phyloP scores from a whole-genome alignment of 2,329 filamentous ascomycete species.

The Alternaria consortialis region DNA sequence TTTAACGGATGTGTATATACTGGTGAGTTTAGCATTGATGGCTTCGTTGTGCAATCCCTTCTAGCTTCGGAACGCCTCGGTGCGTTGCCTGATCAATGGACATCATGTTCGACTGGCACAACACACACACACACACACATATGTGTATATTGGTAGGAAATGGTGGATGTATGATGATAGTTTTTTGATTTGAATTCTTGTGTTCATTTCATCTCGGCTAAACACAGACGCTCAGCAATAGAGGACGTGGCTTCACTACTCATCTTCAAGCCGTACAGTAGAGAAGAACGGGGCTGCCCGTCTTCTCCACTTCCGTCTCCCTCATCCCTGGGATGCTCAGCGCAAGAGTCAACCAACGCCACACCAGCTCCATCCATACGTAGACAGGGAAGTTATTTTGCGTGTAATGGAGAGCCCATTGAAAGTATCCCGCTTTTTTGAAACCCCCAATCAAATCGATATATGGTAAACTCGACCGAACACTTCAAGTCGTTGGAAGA shows the following conservation, averaged over 20 bases:
- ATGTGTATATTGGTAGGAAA: not conserved
- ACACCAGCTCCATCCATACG: conserved; percentile 3
- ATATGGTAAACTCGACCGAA: conserved; percentile 20
- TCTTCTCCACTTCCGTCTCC: conserved; percentile 4
- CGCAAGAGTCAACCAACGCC: conserved; percentile 2
- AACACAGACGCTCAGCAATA: conserved; percentile 6
- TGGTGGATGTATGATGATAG: not conserved
- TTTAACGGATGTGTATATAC: not conserved
- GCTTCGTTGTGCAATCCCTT: not conserved
- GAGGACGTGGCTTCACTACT: conserved; percentile 3
- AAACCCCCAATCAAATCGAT: conserved; percentile 7
- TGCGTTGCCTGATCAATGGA: not conserved
- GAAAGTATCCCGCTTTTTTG: conserved; percentile 11
- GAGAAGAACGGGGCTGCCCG: conserved; percentile 13
- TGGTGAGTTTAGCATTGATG: not conserved
- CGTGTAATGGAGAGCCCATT: not conserved
- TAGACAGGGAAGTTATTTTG: not conserved
- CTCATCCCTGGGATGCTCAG: conserved; percentile 3
- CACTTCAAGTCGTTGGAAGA: conserved; percentile 25
- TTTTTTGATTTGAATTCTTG: not conserved
- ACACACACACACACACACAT: not conserved
- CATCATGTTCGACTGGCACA: not conserved
- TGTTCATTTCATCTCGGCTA: conserved; percentile 1
- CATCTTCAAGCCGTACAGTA: not conserved
- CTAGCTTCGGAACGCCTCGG: not conserved